Percentiles rank a stretch among this genome's conserved stretches.
These are phyloP conservation scores for Talaromyces sp. DNA, from an alignment of 2,329 filamentous ascomycete genomes.

Conservation along the genomic window DNA sequence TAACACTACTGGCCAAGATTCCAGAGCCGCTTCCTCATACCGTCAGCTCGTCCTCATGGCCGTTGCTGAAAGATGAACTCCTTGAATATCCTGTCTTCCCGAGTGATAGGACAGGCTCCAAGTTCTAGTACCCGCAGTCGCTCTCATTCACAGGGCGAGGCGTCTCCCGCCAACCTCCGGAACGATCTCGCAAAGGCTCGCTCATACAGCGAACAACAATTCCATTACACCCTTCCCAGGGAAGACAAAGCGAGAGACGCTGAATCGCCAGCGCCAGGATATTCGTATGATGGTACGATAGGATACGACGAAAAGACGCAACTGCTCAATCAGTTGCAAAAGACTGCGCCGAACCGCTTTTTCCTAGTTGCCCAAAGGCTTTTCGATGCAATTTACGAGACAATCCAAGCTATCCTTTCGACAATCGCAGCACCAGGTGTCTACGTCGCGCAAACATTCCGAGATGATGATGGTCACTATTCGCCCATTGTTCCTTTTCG, in stretches of 20 bases:
- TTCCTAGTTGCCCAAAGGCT: conserved; percentile 66
- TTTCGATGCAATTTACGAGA: conserved; percentile 68
- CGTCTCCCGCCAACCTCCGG: conserved; percentile 33
- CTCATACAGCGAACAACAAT: conserved; percentile 45
- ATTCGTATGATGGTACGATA: conserved; percentile 14
- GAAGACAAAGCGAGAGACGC: conserved; percentile 31
- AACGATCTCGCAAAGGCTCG: conserved; percentile 40
- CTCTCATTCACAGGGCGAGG: conserved; percentile 54
- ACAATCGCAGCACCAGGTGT: conserved; percentile 76
- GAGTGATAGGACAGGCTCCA: conserved; percentile 65
- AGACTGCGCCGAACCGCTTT: conserved; percentile 40
- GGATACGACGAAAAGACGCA: conserved; percentile 66
- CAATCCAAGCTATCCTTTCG: conserved; percentile 74
- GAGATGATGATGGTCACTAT: conserved; percentile 75
- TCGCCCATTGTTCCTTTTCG: conserved; percentile 72
- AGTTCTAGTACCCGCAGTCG: conserved; percentile 52
- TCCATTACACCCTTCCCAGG: conserved; percentile 28
- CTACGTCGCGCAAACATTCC: conserved; percentile 80
- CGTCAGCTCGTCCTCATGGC: conserved; percentile 47
- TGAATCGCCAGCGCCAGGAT: neutral
- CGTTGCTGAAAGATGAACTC: conserved; percentile 80
- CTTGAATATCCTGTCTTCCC: conserved; percentile 86
- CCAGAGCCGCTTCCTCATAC: conserved; percentile 38
- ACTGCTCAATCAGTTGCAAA: conserved; percentile 53
- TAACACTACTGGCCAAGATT: conserved; percentile 16